Percentiles rank a stretch among this genome's conserved stretches.
Conservation (phyloP, 2,329 filamentous ascomycete species). For the Hymenoscyphus fraxineus region DNA sequence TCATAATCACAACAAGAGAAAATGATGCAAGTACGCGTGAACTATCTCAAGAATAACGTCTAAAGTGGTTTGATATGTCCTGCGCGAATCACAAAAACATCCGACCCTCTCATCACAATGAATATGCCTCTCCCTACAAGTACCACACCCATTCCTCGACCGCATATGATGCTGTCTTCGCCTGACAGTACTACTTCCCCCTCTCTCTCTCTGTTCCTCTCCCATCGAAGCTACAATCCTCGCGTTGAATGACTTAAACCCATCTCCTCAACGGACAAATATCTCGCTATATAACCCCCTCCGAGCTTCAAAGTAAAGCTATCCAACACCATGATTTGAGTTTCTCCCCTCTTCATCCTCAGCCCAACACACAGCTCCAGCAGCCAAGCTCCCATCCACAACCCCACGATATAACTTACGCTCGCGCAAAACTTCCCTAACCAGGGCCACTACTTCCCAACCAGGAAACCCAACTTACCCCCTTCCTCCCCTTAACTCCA, state of each 20-base stretch:
- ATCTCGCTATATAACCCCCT: not conserved
- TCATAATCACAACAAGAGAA: no score
- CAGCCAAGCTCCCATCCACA: no score
- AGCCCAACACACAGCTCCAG: not conserved
- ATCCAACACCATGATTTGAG: not conserved
- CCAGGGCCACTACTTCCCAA: not conserved
- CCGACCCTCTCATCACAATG: slow-evolving; percentile 23
- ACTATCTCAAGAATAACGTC: no score
- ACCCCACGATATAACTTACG: no score
- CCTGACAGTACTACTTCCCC: not conserved
- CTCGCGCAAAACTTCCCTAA: no score
- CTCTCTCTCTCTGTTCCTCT: not conserved
- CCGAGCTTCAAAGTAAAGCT: not conserved
- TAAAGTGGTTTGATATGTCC: no score
- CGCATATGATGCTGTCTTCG: slow-evolving; percentile 18
- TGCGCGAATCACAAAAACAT: no score
- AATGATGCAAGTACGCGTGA: no score
- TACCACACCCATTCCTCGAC: slow-evolving; percentile 21
- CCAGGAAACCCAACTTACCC: not conserved
- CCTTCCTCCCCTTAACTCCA: no score
- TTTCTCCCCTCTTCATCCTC: not conserved
- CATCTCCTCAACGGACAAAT: not conserved
- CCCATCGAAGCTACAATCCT: not conserved
- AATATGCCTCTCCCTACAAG: slow-evolving; percentile 23
- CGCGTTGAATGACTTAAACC: not conserved